A percentile compares a stretch with the other conserved stretches of the same genome.
Evolutionary conservation across 768 basidiomycete genomes (phyloP).

Genomic region (Leccinum disarticulatum): DNA sequence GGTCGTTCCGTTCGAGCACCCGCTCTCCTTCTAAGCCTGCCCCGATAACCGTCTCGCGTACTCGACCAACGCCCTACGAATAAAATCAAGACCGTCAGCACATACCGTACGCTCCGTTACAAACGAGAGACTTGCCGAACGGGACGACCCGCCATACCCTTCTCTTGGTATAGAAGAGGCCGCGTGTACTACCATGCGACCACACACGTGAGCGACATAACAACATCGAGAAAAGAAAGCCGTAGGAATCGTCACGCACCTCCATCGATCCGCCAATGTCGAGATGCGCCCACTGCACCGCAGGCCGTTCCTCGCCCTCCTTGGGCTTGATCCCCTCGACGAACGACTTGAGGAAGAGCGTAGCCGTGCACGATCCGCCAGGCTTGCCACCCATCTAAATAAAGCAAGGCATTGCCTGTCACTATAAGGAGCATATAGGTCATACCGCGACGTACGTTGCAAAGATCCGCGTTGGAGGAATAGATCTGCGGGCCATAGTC

Average conservation of each 20-base stretch:
- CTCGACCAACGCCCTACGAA: conserved; percentile 33
- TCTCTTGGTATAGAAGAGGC: conserved; percentile 60
- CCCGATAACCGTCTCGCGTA: conserved; percentile 30
- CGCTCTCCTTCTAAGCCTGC: conserved; percentile 8
- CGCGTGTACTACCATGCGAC: conserved; percentile 43
- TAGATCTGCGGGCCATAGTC: conserved; percentile 77
- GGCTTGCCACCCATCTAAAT: conserved; percentile 66
- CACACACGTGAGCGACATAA: background rate
- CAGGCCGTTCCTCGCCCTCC: conserved; percentile 50
- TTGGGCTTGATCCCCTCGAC: conserved; percentile 70
- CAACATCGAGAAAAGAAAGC: background rate
- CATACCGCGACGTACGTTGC: conserved; percentile 43
- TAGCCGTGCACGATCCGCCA: conserved; percentile 78
- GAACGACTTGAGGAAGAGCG: conserved; percentile 83
- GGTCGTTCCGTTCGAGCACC: background rate
- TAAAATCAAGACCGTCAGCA: background rate
- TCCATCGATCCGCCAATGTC: conserved; percentile 85
- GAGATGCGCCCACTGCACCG: conserved; percentile 81
- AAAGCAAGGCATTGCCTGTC: conserved; percentile 4
- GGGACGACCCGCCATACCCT: conserved; percentile 79
- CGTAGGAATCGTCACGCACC: conserved; percentile 35
- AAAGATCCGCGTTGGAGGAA: conserved; percentile 76
- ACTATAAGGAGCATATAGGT: background rate
- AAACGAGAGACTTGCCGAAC: conserved; percentile 54
- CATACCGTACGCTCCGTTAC: no score